phyloP scores from a whole-genome alignment of 257 asterid genomes.

The Plantago major region DNA sequence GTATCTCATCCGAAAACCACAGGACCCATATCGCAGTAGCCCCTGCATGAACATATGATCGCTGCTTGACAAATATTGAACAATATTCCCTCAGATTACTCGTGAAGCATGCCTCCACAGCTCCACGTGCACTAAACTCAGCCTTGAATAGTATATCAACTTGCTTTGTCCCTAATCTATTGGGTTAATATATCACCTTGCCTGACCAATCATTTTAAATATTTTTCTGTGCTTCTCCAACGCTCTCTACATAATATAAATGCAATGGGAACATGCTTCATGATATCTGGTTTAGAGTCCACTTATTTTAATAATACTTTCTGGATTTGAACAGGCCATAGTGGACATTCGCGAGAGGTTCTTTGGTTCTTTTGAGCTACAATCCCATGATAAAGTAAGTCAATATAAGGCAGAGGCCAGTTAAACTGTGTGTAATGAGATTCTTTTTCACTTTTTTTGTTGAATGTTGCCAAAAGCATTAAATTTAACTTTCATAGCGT shows the following conservation, averaged over 20 bases:
- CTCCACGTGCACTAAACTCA: constrained; percentile 1
- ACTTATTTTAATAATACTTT: constrained; percentile 8
- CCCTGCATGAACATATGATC: too few relatives aligned
- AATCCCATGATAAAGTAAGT: constrained; percentile 83
- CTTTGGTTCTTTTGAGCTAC: constrained; percentile 80
- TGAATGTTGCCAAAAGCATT: constrained; percentile 7
- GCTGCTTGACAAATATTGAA: too few relatives aligned
- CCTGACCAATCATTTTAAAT: not conserved
- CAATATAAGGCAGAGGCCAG: constrained; percentile 15
- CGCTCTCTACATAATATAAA: constrained; percentile 11
- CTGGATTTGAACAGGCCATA: constrained; percentile 40
- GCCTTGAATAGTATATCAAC: not conserved
- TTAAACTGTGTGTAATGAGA: constrained; percentile 13
- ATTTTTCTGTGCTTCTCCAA: not conserved
- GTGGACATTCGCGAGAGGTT: constrained; percentile 69
- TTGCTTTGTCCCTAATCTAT: not conserved
- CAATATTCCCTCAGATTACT: too few relatives aligned
- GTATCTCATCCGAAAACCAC: too few relatives aligned
- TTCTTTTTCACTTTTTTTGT: constrained; percentile 4
- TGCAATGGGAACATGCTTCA: constrained; percentile 8
- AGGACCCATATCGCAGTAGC: too few relatives aligned
- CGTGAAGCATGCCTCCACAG: too few relatives aligned
- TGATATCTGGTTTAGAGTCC: constrained; percentile 8
- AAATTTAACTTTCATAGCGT: not conserved
- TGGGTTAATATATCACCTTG: not conserved